Evolutionary conservation across 1,139 yeast species (phyloP), one percentile per base, ranked within the genome.

Genomic region (Chernovozyma aurita): DNA sequence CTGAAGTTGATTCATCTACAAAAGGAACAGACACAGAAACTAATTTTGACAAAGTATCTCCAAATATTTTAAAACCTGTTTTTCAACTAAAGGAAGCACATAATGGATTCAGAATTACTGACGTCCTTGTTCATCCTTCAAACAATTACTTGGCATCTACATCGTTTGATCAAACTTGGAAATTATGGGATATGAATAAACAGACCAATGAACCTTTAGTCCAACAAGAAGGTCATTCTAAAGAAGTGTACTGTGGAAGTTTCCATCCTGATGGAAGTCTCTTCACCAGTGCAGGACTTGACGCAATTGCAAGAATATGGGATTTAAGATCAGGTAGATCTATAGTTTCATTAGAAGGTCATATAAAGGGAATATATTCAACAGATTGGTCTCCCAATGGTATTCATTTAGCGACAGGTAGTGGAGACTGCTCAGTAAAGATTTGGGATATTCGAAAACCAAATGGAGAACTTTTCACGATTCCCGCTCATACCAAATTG

Each of bases 151-250:
- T 79, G 2, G 84, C 81, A 0, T 71, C 88, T 18, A 85, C 95
- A 0, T 87, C 97, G 0, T 82, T 75, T 50, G 98, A 92, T 55
- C 73, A 72, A 42, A 87, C 96, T 0, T 92, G 97, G 97, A 73
- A 87, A 42, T 55, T 88, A 5, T 88, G 95, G 95, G 97, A 92
- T 55, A 44, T 78, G 1, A 61, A 63, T 9, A 73, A 65, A 2
- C 50, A 55, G 8, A 42, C 49, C 6, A 6, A 14, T 6, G 39
- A 41, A 13, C 58, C 50, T 25, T 41, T 70, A 18, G 28, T 59
- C 18, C 66, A 65, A 32, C 97, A 92, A 55, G 96, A 87, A 52
- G 97, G 97, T 0, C 97, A 92, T 51, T 67, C 87, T 1, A 81
- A 78, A 47, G 92, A 80, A 39, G 79, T 90, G 0, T 79, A 77